Percentiles rank a stretch among this genome's conserved stretches.
These are phyloP conservation scores for Senna tora DNA, from an alignment of 306 rosid genomes.

Conservation along the genomic window DNA sequence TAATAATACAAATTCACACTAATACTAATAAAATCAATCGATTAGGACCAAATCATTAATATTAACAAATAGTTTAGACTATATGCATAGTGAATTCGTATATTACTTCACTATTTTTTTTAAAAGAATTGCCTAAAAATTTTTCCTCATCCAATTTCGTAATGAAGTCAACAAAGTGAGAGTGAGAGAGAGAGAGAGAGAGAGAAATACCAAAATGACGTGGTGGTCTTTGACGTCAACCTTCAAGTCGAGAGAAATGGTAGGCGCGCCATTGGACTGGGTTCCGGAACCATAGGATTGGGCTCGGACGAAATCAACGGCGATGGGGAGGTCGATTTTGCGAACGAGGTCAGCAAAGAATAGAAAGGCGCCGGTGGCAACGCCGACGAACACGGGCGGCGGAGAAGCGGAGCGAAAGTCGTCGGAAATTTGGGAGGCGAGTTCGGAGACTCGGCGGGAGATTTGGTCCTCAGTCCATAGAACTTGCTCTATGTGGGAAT, in stretches of 20 bases:
- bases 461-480: slow-evolving; percentile 75
- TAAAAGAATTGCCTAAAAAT: too few species aligned
- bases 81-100: too few species aligned
- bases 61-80: too few species aligned
- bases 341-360: slow-evolving; percentile 89
- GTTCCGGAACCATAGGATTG: slow-evolving; percentile 82
- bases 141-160: too few species aligned
- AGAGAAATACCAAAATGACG: slow-evolving; percentile 66
- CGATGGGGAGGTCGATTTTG: slow-evolving; percentile 56
- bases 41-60: too few species aligned
- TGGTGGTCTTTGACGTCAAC: slow-evolving; percentile 64
- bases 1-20: too few species aligned
- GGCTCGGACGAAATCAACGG: slow-evolving; percentile 69
- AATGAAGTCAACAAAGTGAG: slow-evolving; percentile 3
- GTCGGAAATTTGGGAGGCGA: slow-evolving; percentile 61
- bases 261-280: slow-evolving; percentile 59
- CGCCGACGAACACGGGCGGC: slow-evolving; percentile 70
- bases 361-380: slow-evolving; percentile 82
- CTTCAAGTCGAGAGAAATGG: slow-evolving; percentile 66
- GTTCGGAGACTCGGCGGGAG: slow-evolving; percentile 62
- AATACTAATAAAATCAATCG: too few species aligned
- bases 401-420: slow-evolving; percentile 44
- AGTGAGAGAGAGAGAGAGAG: not conserved
- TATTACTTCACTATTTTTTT: too few species aligned
- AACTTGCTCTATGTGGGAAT: slow-evolving; percentile 62